Conservation (phyloP, 352 stramenopile genomes). For the Globisporangium apiculatum region DNA sequence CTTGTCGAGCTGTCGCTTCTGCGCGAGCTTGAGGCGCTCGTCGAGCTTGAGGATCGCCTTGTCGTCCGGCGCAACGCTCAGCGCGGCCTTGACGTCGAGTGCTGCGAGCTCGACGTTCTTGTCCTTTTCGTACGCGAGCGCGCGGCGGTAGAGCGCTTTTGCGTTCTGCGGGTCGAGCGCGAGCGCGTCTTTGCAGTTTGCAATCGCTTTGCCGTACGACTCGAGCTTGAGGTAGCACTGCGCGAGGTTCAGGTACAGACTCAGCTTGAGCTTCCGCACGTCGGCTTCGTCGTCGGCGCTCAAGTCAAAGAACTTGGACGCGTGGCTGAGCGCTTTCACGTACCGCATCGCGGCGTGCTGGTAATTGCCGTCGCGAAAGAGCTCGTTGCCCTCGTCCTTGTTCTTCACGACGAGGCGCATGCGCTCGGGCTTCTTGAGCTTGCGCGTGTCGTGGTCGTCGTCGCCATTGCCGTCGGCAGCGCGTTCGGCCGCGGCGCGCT, state of each 20-base stretch:
- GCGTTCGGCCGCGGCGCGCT: slow-evolving; percentile 64
- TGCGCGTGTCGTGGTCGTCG: slow-evolving; percentile 90
- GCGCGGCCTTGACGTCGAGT: slow-evolving; percentile 49
- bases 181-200: slow-evolving; percentile 85
- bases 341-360: slow-evolving; percentile 86
- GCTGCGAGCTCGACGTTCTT: slow-evolving; percentile 77
- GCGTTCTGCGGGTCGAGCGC: slow-evolving; percentile 60
- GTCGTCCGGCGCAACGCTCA: slow-evolving; percentile 60
- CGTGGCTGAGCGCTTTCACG: slow-evolving; percentile 87
- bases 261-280: slow-evolving; percentile 86
- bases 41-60: slow-evolving; percentile 71
- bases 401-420: slow-evolving; percentile 93
- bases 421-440: slow-evolving; percentile 90
- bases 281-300: slow-evolving; percentile 71
- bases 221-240: slow-evolving; percentile 94
- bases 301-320: slow-evolving; percentile 92
- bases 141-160: slow-evolving; percentile 86
- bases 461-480: slow-evolving; percentile 52
- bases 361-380: slow-evolving; percentile 90
- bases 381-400: slow-evolving; percentile 93
- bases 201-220: slow-evolving; percentile 72
- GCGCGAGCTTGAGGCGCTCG: slow-evolving; percentile 55
- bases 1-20: slow-evolving; percentile 78
- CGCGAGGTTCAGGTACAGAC: slow-evolving; percentile 89
- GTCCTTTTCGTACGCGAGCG: slow-evolving; percentile 81